Percentiles rank a stretch among this genome's conserved stretches.
These are phyloP conservation scores for Phanerochaete carnosa DNA, from an alignment of 768 basidiomycete genomes.

Conservation along the genomic window DNA sequence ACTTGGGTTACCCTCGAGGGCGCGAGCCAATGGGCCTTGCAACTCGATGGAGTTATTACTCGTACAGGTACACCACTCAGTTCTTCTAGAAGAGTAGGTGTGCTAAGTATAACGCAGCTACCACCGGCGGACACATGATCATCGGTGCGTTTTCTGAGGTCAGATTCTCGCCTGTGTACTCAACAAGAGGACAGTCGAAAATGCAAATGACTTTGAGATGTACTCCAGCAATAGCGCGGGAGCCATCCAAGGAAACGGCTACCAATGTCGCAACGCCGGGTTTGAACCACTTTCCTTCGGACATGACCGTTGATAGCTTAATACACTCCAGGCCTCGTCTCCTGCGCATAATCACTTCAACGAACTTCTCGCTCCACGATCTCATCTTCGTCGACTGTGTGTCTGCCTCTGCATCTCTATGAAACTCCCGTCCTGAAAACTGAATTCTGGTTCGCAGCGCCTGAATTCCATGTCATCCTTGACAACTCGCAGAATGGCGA, in stretches of 20 bases:
- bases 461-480: slow-evolving; percentile 29
- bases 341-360: slow-evolving; percentile 25
- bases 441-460: slow-evolving; percentile 14
- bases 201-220: slow-evolving; percentile 30
- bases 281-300: slow-evolving; percentile 2
- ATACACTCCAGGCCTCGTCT: slow-evolving; percentile 20
- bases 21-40: slow-evolving; percentile 26
- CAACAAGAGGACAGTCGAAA: slow-evolving; percentile 14
- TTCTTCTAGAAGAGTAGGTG: neutral
- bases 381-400: slow-evolving; percentile 30
- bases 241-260: slow-evolving; percentile 28
- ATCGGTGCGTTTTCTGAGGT: slow-evolving; percentile 1
- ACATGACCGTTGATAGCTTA: neutral
- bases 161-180: neutral
- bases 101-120: slow-evolving; percentile 2
- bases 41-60: slow-evolving; percentile 29
- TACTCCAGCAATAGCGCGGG: slow-evolving; percentile 27
- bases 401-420: neutral
- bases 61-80: slow-evolving; percentile 18
- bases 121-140: slow-evolving; percentile 29
- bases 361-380: slow-evolving; percentile 29
- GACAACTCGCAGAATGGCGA: slow-evolving; percentile 26
- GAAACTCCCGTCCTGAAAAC: neutral
- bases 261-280: slow-evolving; percentile 29
- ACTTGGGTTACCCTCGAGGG: slow-evolving; percentile 28